These are phyloP conservation scores for Cicer pinnatifidum DNA, from an alignment of 306 rosid genomes.

Conservation along the genomic window DNA sequence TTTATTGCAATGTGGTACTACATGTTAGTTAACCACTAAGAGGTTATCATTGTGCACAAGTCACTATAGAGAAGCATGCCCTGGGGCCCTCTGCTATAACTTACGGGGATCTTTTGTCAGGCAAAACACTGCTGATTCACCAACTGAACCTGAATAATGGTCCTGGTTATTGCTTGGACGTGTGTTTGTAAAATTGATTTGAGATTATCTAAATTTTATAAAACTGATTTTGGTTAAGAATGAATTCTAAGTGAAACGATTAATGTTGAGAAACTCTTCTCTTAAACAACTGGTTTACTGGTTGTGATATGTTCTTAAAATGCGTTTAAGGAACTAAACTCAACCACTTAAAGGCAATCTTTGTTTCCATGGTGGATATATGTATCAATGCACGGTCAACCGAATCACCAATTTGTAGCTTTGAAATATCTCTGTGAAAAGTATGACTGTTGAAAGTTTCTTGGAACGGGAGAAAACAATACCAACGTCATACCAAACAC, in stretches of 20 bases:
- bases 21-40: constrained; percentile 37
- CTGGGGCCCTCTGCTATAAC: constrained; percentile 32
- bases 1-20: constrained; percentile 38
- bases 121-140: constrained; percentile 1
- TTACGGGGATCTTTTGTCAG: constrained; percentile 19
- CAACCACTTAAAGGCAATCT: not conserved
- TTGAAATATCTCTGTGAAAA: no score
- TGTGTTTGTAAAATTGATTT: constrained; percentile 3
- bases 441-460: no score
- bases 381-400: no score
- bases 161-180: constrained; percentile 25
- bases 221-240: not conserved
- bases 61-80: constrained; percentile 41
- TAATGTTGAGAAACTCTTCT: not conserved
- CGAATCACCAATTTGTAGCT: no score
- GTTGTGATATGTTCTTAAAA: constrained; percentile 16
- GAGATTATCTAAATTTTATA: not conserved
- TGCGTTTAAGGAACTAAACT: constrained; percentile 33
- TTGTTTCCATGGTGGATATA: no score
- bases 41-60: constrained; percentile 29
- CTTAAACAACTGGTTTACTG: constrained; percentile 2
- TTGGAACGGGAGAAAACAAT: no score
- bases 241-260: not conserved
- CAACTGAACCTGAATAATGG: constrained; percentile 40
- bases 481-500: no score